A percentile compares a stretch with the other conserved stretches of the same genome.
Conservation (phyloP, 495 filamentous ascomycete genomes). For the Xeromyces bisporus region DNA sequence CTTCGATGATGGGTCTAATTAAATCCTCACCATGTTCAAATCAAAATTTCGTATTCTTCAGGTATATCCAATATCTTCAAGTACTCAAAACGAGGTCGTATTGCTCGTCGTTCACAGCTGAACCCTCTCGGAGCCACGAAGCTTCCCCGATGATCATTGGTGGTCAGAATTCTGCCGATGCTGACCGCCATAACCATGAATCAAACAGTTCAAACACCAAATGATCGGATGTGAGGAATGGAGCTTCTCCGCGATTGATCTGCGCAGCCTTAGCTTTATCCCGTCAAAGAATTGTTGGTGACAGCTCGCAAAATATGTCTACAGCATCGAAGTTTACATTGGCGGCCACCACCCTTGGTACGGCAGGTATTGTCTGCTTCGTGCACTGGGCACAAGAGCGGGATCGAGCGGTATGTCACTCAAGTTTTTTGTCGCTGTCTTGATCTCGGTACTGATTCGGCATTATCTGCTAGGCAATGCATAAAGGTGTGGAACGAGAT, state of each 20-base stretch:
- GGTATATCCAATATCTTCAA: too few relatives aligned
- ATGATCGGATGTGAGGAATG: too few relatives aligned
- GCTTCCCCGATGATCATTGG: not conserved
- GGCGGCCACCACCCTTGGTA: constrained; percentile 54
- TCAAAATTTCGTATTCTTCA: too few relatives aligned
- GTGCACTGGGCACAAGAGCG: constrained; percentile 76
- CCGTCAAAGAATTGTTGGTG: too few relatives aligned
- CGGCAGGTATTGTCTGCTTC: constrained; percentile 59
- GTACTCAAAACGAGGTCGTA: too few relatives aligned
- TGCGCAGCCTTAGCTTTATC: not conserved
- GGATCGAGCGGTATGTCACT: constrained; percentile 60
- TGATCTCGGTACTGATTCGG: not conserved
- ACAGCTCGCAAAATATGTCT: constrained; percentile 49
- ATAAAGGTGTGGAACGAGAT: constrained; percentile 75
- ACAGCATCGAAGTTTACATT: constrained; percentile 76
- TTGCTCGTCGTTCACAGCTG: constrained; percentile 7
- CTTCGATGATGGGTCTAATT: not conserved
- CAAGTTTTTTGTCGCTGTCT: too few relatives aligned
- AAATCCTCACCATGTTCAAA: constrained; percentile 26
- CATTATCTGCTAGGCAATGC: constrained; percentile 58
- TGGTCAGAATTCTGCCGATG: not conserved
- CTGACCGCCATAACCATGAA: not conserved
- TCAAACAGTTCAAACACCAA: too few relatives aligned
- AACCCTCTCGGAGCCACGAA: not conserved
- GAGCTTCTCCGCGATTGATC: too few relatives aligned